These are phyloP conservation scores for Centella asiatica DNA, from an alignment of 129 eudicot genomes.

Conservation along the genomic window DNA sequence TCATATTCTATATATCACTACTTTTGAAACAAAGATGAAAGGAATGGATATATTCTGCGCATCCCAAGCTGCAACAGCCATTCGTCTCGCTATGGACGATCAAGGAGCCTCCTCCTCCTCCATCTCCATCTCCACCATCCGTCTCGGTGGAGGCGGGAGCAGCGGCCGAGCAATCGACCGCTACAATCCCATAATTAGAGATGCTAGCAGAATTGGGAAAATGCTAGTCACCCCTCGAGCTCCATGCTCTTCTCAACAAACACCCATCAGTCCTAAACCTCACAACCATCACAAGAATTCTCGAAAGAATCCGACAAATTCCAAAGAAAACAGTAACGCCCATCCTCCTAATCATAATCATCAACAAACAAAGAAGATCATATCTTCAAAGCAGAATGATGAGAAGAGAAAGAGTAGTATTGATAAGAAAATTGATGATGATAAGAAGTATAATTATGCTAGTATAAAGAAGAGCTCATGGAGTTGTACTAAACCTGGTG, in stretches of 20 bases:
- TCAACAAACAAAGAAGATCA: not conserved
- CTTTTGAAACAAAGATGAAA: slow-evolving; percentile 21
- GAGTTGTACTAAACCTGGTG: slow-evolving; percentile 26
- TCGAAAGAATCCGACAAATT: slow-evolving; percentile 2
- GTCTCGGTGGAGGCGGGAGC: slow-evolving; percentile 20
- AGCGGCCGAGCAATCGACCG: slow-evolving; percentile 86
- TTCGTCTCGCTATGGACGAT: slow-evolving; percentile 34
- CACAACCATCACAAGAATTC: slow-evolving; percentile 9
- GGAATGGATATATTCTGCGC: slow-evolving; percentile 43
- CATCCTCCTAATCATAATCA: slow-evolving; percentile 16
- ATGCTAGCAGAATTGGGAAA: slow-evolving; percentile 35
- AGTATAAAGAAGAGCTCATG: slow-evolving; percentile 16
- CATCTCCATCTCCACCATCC: slow-evolving; percentile 17
- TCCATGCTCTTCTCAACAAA: slow-evolving; percentile 18
- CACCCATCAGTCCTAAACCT: slow-evolving; percentile 23
- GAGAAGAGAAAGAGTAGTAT: slow-evolving; percentile 20
- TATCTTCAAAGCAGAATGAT: slow-evolving; percentile 15
- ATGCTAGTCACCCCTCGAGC: slow-evolving; percentile 7
- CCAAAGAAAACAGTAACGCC: too few species aligned
- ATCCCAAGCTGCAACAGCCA: slow-evolving; percentile 46
- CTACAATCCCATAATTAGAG: slow-evolving; percentile 77
- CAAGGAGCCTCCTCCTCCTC: slow-evolving; percentile 32
- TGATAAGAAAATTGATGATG: not conserved
- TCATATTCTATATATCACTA: not conserved
- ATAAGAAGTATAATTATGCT: slow-evolving; percentile 4